Evolutionary conservation across 2,329 filamentous ascomycete species (phyloP).

Genomic region (Fusarium hostae): DNA sequence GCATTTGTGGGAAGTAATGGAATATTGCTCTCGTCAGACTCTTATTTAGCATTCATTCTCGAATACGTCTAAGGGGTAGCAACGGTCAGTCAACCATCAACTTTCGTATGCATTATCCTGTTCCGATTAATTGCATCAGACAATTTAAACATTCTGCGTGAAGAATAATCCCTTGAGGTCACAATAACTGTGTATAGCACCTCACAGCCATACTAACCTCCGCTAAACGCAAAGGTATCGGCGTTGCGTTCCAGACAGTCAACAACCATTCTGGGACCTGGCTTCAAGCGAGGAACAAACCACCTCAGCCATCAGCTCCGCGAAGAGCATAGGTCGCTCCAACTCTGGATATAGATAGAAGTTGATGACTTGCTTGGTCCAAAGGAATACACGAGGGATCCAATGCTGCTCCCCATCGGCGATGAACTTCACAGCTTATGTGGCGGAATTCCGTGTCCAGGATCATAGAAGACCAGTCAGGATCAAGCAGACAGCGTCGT

Average conservation of each 20-base stretch:
- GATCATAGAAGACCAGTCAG: not conserved
- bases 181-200: too few relatives aligned
- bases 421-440: not conserved
- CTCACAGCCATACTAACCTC: too few relatives aligned
- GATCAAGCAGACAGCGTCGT: not conserved
- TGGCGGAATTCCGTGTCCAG: not conserved
- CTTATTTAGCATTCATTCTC: too few relatives aligned
- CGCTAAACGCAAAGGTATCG: too few relatives aligned
- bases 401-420: not conserved
- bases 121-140: too few relatives aligned
- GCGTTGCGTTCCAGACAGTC: not conserved
- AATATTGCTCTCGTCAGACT: not conserved
- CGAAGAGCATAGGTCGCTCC: not conserved
- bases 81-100: not conserved
- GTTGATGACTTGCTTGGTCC: not conserved
- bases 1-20: too few relatives aligned
- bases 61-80: not conserved
- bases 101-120: too few relatives aligned
- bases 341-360: not conserved
- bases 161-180: too few relatives aligned
- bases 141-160: too few relatives aligned
- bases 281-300: not conserved
- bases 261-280: not conserved
- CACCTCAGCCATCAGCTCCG: not conserved
- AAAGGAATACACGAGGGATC: too few relatives aligned